A percentile compares a stretch with the other conserved stretches of the same genome.
Evolutionary conservation across 768 basidiomycete species (phyloP).

Genomic region (Clitopilus hobsonii): DNA sequence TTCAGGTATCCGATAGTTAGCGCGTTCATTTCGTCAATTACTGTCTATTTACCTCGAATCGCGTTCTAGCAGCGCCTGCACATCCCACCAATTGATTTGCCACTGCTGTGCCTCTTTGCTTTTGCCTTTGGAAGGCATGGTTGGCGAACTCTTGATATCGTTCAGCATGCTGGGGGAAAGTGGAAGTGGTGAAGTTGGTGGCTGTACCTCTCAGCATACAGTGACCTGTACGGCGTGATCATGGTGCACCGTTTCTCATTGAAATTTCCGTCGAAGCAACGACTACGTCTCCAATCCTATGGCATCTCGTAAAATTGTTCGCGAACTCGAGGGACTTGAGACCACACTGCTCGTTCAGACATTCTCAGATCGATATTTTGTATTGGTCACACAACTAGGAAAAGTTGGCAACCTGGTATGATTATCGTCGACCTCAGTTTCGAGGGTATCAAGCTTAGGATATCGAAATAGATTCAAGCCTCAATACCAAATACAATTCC

Average conservation of each 20-base stretch:
- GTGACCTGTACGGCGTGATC: too few species aligned
- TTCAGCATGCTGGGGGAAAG: constrained; percentile 11
- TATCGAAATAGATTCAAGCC: constrained; percentile 64
- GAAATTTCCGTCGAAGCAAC: constrained; percentile 9
- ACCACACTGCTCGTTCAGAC: constrained; percentile 79
- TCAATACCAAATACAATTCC: constrained; percentile 62
- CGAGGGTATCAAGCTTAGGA: constrained; percentile 5
- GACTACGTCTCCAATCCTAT: constrained; percentile 10
- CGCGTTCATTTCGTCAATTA: constrained; percentile 1
- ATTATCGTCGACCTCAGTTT: not conserved
- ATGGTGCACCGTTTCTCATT: not conserved
- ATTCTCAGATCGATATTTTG: constrained; percentile 75
- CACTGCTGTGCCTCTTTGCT: constrained; percentile 46
- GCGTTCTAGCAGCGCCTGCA: constrained; percentile 55
- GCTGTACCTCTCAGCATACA: not conserved
- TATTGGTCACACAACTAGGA: constrained; percentile 87
- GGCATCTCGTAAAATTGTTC: constrained; percentile 46
- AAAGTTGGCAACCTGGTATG: constrained; percentile 85
- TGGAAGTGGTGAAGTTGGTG: not conserved
- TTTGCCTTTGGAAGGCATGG: constrained; percentile 49
- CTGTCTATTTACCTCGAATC: constrained; percentile 40
- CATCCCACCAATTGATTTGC: constrained; percentile 74
- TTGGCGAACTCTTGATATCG: constrained; percentile 11
- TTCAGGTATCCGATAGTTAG: not conserved
- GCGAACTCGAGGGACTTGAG: constrained; percentile 45